phyloP scores from a whole-genome alignment of 129 eudicot species.

The Chrysanthemum lavandulifolium region DNA sequence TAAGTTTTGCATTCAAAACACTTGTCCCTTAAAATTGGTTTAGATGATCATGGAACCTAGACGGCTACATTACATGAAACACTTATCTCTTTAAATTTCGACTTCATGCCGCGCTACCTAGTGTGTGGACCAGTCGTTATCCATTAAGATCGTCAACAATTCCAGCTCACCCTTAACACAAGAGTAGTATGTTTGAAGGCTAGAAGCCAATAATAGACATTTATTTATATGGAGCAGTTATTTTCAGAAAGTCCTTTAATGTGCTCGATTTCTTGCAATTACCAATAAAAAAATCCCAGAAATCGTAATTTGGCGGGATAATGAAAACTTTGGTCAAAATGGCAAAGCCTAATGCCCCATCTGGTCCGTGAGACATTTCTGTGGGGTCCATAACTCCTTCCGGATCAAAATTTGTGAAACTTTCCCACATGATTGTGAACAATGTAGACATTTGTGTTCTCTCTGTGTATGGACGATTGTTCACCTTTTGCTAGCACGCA shows the following conservation, averaged over 20 bases:
- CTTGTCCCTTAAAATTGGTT: too few species aligned
- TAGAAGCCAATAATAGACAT: conserved; percentile 2
- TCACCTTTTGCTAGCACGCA: neutral
- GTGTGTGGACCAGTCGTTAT: too few species aligned
- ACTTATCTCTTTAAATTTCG: too few species aligned
- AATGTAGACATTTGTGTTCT: neutral
- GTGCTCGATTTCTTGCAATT: neutral
- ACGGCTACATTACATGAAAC: too few species aligned
- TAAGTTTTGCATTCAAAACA: neutral
- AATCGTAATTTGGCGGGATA: neutral
- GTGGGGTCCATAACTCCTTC: neutral
- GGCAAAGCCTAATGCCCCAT: neutral
- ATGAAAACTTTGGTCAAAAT: neutral
- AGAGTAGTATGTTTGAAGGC: neutral
- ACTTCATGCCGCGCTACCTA: too few species aligned
- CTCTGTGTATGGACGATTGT: neutral
- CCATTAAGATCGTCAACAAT: too few species aligned
- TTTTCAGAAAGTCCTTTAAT: neutral
- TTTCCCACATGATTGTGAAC: neutral
- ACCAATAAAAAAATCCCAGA: neutral
- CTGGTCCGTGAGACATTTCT: neutral
- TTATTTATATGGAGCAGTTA: neutral
- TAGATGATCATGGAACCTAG: too few species aligned
- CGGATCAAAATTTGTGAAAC: too few species aligned
- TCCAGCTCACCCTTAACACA: too few species aligned